Evolutionary conservation across 1,284 basidiomycete genomes (phyloP).

Genomic region (Thecaphora frezii): DNA sequence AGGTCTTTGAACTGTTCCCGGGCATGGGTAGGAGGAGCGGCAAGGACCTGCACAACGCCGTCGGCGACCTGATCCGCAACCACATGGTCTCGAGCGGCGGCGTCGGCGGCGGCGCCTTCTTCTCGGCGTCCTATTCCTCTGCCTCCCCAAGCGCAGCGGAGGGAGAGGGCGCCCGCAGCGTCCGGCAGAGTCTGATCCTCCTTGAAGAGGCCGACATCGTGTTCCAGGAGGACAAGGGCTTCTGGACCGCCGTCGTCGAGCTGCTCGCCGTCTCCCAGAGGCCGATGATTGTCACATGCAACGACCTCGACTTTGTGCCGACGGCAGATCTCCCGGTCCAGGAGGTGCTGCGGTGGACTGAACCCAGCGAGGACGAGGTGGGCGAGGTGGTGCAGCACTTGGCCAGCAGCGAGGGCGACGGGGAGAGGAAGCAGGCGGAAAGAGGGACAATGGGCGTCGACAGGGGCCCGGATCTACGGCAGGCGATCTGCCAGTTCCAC

Average conservation of each 20-base stretch:
- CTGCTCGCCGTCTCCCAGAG: slow-evolving; percentile 44
- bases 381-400: slow-evolving; percentile 65
- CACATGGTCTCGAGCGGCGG: slow-evolving; percentile 54
- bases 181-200: slow-evolving; percentile 83
- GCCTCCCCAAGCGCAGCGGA: no score
- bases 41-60: slow-evolving; percentile 73
- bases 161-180: no score
- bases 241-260: slow-evolving; percentile 74
- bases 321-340: slow-evolving; percentile 36
- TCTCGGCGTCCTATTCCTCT: no score
- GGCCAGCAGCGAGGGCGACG: slow-evolving; percentile 69
- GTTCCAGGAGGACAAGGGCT: slow-evolving; percentile 83
- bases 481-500: no score
- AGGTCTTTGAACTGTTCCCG: slow-evolving; percentile 96
- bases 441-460: no score
- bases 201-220: slow-evolving; percentile 96
- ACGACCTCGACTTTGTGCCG: slow-evolving; percentile 36
- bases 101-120: slow-evolving; percentile 31
- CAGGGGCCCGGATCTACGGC: no score
- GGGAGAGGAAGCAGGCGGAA: no score
- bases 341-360: slow-evolving; percentile 31
- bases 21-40: slow-evolving; percentile 79
- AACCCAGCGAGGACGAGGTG: slow-evolving; percentile 18
- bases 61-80: slow-evolving; percentile 91
- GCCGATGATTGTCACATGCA: slow-evolving; percentile 53